Evolutionary conservation across 2,329 filamentous ascomycete species (phyloP).

Genomic region (Escovopsis weberi): DNA sequence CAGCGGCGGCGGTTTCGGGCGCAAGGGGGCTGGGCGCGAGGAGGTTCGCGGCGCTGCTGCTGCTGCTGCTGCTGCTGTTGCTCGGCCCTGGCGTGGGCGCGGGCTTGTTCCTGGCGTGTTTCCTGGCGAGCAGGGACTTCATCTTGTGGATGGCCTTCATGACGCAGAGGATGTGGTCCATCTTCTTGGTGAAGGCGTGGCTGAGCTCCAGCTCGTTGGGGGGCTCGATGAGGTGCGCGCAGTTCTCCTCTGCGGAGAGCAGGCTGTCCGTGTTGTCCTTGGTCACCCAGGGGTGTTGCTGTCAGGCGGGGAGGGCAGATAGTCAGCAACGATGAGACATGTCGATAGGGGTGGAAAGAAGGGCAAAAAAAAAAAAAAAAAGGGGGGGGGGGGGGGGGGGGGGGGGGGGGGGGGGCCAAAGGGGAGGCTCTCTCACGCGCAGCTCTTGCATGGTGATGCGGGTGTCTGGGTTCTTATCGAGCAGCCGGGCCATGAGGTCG

Average conservation of each 20-base stretch:
- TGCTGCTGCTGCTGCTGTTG: slow-evolving; percentile 1
- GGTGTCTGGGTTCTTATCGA: slow-evolving; percentile 75
- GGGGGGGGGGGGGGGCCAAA: no score
- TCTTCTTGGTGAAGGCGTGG: slow-evolving; percentile 77
- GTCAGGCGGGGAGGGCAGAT: slow-evolving; percentile 5
- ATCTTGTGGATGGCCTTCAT: slow-evolving; percentile 88
- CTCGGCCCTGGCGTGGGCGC: slow-evolving; percentile 4
- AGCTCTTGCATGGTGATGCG: slow-evolving; percentile 73
- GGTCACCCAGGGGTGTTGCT: slow-evolving; percentile 93
- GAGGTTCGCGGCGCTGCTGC: no score
- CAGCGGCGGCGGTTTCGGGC: no score
- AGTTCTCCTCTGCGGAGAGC: slow-evolving; percentile 74
- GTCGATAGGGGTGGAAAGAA: background rate
- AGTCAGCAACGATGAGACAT: slow-evolving; percentile 1
- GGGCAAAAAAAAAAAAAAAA: background rate
- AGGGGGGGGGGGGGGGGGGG: no score
- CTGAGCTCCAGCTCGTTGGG: slow-evolving; percentile 87
- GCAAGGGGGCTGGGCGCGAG: slow-evolving; percentile 1
- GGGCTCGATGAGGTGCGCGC: slow-evolving; percentile 59
- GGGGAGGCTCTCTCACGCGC: slow-evolving; percentile 43
- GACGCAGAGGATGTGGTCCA: slow-evolving; percentile 74
- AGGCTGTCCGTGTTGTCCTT: slow-evolving; percentile 62
- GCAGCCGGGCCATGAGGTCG: slow-evolving; percentile 56
- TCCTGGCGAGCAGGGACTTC: slow-evolving; percentile 49
- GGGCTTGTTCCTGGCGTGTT: slow-evolving; percentile 10